Conservation (phyloP, 1,284 basidiomycete species). For the Naganishia sp. region DNA sequence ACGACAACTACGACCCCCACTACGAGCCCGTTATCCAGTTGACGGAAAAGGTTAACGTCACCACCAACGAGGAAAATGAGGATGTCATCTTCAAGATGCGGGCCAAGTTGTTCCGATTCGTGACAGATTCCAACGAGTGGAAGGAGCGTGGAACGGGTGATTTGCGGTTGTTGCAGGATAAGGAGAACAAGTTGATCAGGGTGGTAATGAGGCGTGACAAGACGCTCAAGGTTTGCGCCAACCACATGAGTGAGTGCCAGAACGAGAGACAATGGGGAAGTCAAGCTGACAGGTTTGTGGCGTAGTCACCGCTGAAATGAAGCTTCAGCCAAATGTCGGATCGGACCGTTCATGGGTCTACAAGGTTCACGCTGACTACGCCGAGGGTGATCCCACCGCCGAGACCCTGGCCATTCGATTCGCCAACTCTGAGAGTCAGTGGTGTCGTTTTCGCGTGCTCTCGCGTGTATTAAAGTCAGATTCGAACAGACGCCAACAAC, state of each 20-base stretch:
- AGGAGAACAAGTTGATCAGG: conserved; percentile 84
- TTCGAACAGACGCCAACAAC: conserved; percentile 70
- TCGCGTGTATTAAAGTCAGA: conserved; percentile 26
- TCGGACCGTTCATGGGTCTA: conserved; percentile 99
- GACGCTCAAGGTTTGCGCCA: conserved; percentile 99
- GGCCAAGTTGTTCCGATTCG: conserved; percentile 98
- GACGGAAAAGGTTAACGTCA: conserved; percentile 86
- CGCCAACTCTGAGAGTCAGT: conserved; percentile 92
- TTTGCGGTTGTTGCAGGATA: conserved; percentile 84
- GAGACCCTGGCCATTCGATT: conserved; percentile 99
- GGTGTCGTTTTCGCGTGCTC: neutral
- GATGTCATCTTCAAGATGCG: conserved; percentile 96
- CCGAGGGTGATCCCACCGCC: conserved; percentile 80
- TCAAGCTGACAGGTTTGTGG: neutral
- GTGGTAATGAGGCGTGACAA: conserved; percentile 99
- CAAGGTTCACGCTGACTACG: conserved; percentile 94
- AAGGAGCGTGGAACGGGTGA: conserved; percentile 86
- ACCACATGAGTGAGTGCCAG: conserved; percentile 79
- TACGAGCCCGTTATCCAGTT: conserved; percentile 97
- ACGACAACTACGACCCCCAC: conserved; percentile 71
- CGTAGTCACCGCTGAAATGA: conserved; percentile 86
- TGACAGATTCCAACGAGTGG: conserved; percentile 80
- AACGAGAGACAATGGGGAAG: neutral
- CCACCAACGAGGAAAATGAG: conserved; percentile 96
- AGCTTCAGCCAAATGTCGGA: conserved; percentile 94